Evolutionary conservation across 1,284 basidiomycete species (phyloP), one percentile per base, ranked within the genome.

Genomic region (Rhodofomes roseus): DNA sequence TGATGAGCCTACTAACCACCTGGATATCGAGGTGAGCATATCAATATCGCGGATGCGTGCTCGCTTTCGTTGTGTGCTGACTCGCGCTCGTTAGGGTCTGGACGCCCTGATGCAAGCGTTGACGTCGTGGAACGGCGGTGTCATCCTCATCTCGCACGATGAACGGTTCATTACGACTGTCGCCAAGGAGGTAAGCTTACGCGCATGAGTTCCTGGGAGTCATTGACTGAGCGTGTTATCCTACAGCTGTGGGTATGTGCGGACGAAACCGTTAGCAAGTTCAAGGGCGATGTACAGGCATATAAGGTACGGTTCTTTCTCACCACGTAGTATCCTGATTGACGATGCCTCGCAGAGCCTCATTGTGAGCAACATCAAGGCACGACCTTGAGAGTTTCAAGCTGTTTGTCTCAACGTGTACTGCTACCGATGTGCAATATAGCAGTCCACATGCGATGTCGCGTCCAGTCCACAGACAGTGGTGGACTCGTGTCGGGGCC

Each of bases 1-100:
- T 56, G 95, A 98, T 74, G 94, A 96, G 87, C 96, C 96, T 62
- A 97, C 96, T 68, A 98, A 98, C 81, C 96, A 98, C 77, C 79
- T 98, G 74, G 95, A 98, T 89, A 95, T 95, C 64, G 92, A 94
- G 80, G 87, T 86, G 65, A 18, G 50, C 2, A 50, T 36, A 40
- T 50, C 22, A 16, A 1, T 8, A 22, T 37, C 27, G 36, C 25
- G 6, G 11, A 14, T 7, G 18, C 22, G n/a, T 31, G 43, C 25
- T 44, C 54, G 37, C 36, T 25, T 7, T 27, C 55, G n/a, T 34
- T 31, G 37, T 6, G 7, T 39, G 37, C 37, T 39, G 9, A 39
- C 5, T 18, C 54, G 37, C 25, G 40, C 12, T 1, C 34, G 34
- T 0, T 61, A 89, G 85, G 96, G 96, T 84, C 82, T 99, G 60